Conservation (phyloP, 2,329 filamentous ascomycete species). For the Acephala macrosclerotiorum region DNA sequence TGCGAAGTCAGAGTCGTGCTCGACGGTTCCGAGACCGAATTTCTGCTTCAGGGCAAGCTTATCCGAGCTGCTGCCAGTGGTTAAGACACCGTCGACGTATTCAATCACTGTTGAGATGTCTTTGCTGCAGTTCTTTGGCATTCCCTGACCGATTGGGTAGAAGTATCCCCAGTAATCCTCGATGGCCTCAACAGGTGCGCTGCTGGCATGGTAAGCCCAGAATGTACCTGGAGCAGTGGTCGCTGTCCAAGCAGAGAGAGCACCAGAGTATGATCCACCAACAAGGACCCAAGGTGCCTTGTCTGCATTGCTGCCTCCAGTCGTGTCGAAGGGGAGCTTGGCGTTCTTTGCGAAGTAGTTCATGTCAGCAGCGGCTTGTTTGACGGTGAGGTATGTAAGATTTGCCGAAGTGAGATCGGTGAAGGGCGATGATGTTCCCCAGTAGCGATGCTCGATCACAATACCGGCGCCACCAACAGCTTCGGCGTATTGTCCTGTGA, state of each 20-base stretch:
- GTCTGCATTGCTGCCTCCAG: constrained; percentile 53
- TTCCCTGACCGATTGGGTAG: constrained; percentile 58
- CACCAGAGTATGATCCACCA: constrained; percentile 62
- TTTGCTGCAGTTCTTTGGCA: constrained; percentile 61
- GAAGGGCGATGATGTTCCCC: constrained; percentile 60
- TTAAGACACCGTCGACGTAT: constrained; percentile 55
- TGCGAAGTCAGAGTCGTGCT: constrained; percentile 6
- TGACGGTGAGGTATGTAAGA: constrained; percentile 58
- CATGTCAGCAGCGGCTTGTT: constrained; percentile 59
- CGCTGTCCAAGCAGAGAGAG: constrained; percentile 60
- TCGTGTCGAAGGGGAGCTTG: constrained; percentile 57
- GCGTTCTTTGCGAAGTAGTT: constrained; percentile 59
- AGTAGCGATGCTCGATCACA: constrained; percentile 63
- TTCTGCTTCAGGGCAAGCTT: constrained; percentile 52
- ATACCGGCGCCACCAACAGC: constrained; percentile 58
- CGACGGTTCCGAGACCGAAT: constrained; percentile 52
- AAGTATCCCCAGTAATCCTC: constrained; percentile 64
- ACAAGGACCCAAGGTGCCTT: constrained; percentile 60
- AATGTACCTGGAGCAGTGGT: constrained; percentile 58
- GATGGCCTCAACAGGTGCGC: constrained; percentile 59
- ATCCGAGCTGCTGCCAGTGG: constrained; percentile 49
- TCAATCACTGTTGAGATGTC: constrained; percentile 57
- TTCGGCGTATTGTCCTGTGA: constrained; percentile 55
- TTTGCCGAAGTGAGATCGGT: constrained; percentile 55
- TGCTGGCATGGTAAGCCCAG: constrained; percentile 63